A percentile compares a stretch with the other conserved stretches of the same genome.
phyloP scores from a whole-genome alignment of 345 rosid species.

The Passiflora organensis region DNA sequence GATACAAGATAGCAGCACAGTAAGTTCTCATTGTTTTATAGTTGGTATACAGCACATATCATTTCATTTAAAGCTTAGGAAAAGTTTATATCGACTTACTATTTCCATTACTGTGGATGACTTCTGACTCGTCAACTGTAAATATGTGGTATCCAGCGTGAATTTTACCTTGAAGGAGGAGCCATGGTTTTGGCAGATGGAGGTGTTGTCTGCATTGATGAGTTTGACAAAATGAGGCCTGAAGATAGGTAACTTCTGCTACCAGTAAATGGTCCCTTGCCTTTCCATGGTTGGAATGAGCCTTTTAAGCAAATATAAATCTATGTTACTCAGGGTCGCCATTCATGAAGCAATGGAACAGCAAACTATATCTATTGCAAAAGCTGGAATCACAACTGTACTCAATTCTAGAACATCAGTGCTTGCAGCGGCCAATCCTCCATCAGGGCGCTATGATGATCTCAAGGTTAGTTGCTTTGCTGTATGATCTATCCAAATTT shows the following conservation, averaged over 20 bases:
- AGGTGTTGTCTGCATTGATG: slow-evolving; percentile 96
- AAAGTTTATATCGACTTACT: not conserved
- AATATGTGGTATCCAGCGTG: slow-evolving; percentile 50
- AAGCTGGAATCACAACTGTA: slow-evolving; percentile 98
- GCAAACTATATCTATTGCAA: slow-evolving; percentile 97
- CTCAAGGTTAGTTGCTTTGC: slow-evolving; percentile 54
- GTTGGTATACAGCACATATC: not conserved
- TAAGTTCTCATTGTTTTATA: slow-evolving; percentile 33
- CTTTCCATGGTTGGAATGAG: not conserved
- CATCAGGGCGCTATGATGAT: slow-evolving; percentile 97
- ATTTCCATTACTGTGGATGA: not conserved
- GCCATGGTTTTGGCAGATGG: slow-evolving; percentile 99
- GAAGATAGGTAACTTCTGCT: slow-evolving; percentile 70
- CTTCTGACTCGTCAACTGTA: slow-evolving; percentile 21
- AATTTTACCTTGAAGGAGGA: slow-evolving; percentile 98
- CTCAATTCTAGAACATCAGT: slow-evolving; percentile 95
- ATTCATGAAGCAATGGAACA: slow-evolving; percentile 99
- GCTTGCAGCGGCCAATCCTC: slow-evolving; percentile 98
- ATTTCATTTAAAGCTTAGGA: not conserved
- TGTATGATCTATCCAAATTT: slow-evolving; percentile 5
- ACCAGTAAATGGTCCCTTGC: not conserved
- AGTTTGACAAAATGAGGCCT: slow-evolving; percentile 98
- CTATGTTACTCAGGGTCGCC: slow-evolving; percentile 61
- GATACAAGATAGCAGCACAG: slow-evolving; percentile 77
- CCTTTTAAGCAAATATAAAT: not conserved